A percentile compares a stretch with the other conserved stretches of the same genome.
These are phyloP conservation scores for Colletotrichum musae DNA, from an alignment of 2,329 filamentous ascomycete species.

Conservation along the genomic window DNA sequence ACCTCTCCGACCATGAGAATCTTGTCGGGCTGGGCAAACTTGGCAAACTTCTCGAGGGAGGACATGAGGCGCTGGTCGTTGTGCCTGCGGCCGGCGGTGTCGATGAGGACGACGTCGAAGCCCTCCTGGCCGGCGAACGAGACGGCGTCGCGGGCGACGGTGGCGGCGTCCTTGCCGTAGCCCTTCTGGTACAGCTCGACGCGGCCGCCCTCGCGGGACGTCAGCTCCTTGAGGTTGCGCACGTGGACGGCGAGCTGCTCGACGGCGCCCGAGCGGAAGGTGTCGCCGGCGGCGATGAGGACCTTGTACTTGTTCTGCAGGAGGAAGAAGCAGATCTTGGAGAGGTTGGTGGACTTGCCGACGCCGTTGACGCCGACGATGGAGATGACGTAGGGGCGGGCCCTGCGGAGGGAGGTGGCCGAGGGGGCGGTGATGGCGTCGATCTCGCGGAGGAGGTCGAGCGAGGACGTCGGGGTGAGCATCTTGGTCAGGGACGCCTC, in stretches of 20 bases:
- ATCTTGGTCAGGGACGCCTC: slow-evolving; percentile 94
- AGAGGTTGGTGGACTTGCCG: slow-evolving; percentile 96
- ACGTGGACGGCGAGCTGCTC: slow-evolving; percentile 98
- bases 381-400: slow-evolving; percentile 94
- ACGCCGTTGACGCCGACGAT: slow-evolving; percentile 99
- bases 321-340: slow-evolving; percentile 98
- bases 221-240: slow-evolving; percentile 91
- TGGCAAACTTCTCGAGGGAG: slow-evolving; percentile 95
- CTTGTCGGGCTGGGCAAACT: slow-evolving; percentile 96
- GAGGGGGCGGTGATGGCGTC: slow-evolving; percentile 80
- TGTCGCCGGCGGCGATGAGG: slow-evolving; percentile 94
- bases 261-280: slow-evolving; percentile 96
- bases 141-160: slow-evolving; percentile 96
- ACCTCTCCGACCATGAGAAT: slow-evolving; percentile 91
- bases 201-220: slow-evolving; percentile 83
- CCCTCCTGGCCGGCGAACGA: slow-evolving; percentile 79
- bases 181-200: slow-evolving; percentile 97
- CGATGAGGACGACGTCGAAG: slow-evolving; percentile 96
- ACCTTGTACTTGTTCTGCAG: slow-evolving; percentile 98
- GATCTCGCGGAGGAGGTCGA: slow-evolving; percentile 95
- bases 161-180: slow-evolving; percentile 97
- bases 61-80: slow-evolving; percentile 98
- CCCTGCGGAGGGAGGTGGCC: slow-evolving; percentile 71
- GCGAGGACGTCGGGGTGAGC: slow-evolving; percentile 92
- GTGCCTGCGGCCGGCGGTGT: slow-evolving; percentile 94